These are phyloP conservation scores for Ganoderma boninense DNA, from an alignment of 1,284 basidiomycete species.

Conservation along the genomic window DNA sequence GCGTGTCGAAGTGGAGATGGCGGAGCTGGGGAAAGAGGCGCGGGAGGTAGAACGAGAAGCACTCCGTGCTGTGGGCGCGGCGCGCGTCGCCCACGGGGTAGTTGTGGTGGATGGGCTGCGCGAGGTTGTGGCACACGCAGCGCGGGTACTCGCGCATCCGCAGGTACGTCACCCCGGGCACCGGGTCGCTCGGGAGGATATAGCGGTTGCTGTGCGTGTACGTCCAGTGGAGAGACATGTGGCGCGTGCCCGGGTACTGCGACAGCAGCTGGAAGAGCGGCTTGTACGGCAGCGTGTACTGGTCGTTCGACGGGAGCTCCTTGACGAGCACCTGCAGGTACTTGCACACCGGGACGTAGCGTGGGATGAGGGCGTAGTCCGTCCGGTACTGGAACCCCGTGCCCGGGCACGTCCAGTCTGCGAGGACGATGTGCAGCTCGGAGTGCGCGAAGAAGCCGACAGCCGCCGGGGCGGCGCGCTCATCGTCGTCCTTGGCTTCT, in stretches of 20 bases:
- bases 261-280: constrained; percentile 27
- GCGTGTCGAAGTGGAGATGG: constrained; percentile 28
- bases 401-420: constrained; percentile 15
- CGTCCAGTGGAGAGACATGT: constrained; percentile 25
- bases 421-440: constrained; percentile 25
- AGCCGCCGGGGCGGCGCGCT: constrained; percentile 20
- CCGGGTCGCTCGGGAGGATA: constrained; percentile 14
- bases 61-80: constrained; percentile 12
- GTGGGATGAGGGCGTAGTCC: constrained; percentile 27
- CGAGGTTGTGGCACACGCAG: constrained; percentile 27
- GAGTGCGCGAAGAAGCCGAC: constrained; percentile 20
- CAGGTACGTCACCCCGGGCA: constrained; percentile 26
- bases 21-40: constrained; percentile 23
- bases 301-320: constrained; percentile 20
- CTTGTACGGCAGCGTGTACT: constrained; percentile 19
- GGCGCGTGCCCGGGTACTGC: constrained; percentile 18
- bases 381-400: constrained; percentile 17
- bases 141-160: constrained; percentile 28
- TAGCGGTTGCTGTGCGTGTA: constrained; percentile 27
- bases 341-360: constrained; percentile 24
- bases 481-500: constrained; percentile 9
- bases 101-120: not conserved
- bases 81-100: constrained; percentile 4
- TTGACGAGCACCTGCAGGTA: constrained; percentile 19
- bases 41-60: constrained; percentile 28